Evolutionary conservation across 164 flowering plant genomes (phyloP).

Genomic region (Tinospora cordifolia): DNA sequence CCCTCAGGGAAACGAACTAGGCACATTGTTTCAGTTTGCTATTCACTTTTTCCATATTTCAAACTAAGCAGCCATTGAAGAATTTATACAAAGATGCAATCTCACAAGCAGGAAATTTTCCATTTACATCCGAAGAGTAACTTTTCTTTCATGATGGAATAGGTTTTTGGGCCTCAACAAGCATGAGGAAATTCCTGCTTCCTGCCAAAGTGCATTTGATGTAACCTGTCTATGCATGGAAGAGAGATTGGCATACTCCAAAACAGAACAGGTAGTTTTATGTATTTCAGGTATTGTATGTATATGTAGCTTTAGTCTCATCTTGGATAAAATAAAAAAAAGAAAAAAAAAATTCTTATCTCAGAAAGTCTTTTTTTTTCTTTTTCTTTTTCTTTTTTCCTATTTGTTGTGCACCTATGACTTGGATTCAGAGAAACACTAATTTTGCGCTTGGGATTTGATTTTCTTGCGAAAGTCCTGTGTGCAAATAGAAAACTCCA

Average conservation of each 20-base stretch:
- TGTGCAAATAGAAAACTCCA: background rate
- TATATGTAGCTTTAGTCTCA: background rate
- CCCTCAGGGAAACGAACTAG: too few species aligned
- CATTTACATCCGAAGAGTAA: background rate
- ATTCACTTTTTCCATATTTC: background rate
- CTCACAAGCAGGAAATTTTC: too few species aligned
- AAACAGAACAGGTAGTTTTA: conserved; percentile 57
- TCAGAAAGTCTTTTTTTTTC: background rate
- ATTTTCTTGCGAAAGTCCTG: background rate
- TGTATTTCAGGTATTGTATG: background rate
- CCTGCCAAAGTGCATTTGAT: conserved; percentile 71
- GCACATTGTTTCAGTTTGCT: background rate
- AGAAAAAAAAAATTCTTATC: too few species aligned
- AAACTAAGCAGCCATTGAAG: background rate
- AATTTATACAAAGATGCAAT: too few species aligned
- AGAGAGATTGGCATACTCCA: conserved; percentile 61
- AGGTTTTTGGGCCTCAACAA: conserved; percentile 84
- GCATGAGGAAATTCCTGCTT: conserved; percentile 49
- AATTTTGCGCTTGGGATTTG: background rate
- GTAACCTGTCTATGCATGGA: conserved; percentile 78
- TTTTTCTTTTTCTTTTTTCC: background rate
- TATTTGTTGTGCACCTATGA: background rate
- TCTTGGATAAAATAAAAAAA: background rate
- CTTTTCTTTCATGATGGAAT: conserved; percentile 8
- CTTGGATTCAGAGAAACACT: background rate